Conservation (phyloP, 2,329 filamentous ascomycete species). For the Pseudogymnoascus sp. region DNA sequence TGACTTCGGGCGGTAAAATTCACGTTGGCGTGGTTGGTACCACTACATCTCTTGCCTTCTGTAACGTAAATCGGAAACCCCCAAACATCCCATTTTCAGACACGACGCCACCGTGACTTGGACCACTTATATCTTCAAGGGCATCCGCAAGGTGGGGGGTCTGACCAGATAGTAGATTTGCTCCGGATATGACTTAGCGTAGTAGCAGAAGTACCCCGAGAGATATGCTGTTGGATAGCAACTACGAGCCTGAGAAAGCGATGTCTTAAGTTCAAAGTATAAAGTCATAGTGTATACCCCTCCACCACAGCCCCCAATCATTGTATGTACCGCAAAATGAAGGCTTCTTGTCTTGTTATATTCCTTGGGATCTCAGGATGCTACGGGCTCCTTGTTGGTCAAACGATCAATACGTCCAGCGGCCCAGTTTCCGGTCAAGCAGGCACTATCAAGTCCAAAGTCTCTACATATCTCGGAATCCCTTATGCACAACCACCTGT, state of each 20-base stretch:
- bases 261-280: neutral
- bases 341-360: neutral
- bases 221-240: neutral
- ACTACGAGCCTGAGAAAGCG: neutral
- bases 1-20: neutral
- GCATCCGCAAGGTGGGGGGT: neutral
- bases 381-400: constrained; percentile 15
- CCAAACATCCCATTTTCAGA: neutral
- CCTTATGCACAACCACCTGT: constrained; percentile 32
- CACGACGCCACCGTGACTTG: neutral
- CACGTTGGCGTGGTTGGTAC: neutral
- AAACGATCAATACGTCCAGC: constrained; percentile 21
- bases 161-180: neutral
- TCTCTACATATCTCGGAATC: constrained; percentile 32
- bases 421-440: constrained; percentile 23
- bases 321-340: neutral
- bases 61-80: neutral
- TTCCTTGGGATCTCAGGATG: neutral
- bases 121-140: neutral
- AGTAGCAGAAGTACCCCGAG: no score
- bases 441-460: constrained; percentile 15
- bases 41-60: neutral
- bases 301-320: no score
- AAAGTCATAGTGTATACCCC: neutral
- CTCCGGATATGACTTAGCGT: neutral